A percentile compares a stretch with the other conserved stretches of the same genome.
Conservation (phyloP, 2,329 filamentous ascomycete species). For the Sporothrix globosa region DNA sequence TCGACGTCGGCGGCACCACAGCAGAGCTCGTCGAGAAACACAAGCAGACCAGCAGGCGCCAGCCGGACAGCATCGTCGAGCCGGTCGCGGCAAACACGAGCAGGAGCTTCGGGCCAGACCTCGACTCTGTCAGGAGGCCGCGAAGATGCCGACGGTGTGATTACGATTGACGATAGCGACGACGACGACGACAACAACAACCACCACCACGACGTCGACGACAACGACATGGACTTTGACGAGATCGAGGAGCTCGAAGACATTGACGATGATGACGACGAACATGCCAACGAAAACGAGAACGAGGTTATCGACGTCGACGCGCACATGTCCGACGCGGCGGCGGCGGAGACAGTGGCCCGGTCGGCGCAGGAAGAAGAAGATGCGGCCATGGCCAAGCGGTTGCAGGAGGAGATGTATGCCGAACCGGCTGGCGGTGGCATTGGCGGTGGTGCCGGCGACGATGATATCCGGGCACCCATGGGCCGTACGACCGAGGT, state of each 20-base stretch:
- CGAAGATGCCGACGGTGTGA: constrained; percentile 62
- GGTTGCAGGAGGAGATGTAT: constrained; percentile 91
- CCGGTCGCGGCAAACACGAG: constrained; percentile 14
- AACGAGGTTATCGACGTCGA: constrained; percentile 46
- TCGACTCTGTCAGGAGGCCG: constrained; percentile 42
- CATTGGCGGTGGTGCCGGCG: constrained; percentile 15
- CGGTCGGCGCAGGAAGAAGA: constrained; percentile 70
- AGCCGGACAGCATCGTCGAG: constrained; percentile 32
- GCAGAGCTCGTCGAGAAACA: constrained; percentile 16
- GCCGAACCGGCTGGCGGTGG: constrained; percentile 39
- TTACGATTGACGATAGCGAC: constrained; percentile 78
- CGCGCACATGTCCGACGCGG: constrained; percentile 37
- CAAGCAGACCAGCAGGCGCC: constrained; percentile 30
- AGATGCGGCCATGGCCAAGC: constrained; percentile 89
- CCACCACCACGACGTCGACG: constrained; percentile 35
- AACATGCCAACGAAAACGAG: constrained; percentile 37
- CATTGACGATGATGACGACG: constrained; percentile 43
- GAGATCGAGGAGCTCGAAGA: constrained; percentile 53
- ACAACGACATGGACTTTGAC: constrained; percentile 68
- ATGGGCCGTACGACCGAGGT: constrained; percentile 92
- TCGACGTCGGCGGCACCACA: constrained; percentile 37
- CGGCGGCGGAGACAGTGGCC: constrained; percentile 49
- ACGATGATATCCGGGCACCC: constrained; percentile 78
- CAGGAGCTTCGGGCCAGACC: background rate
- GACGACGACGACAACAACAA: constrained; percentile 58